phyloP scores from a whole-genome alignment of 1,284 basidiomycete genomes.

The Marasmius tenuissimus region DNA sequence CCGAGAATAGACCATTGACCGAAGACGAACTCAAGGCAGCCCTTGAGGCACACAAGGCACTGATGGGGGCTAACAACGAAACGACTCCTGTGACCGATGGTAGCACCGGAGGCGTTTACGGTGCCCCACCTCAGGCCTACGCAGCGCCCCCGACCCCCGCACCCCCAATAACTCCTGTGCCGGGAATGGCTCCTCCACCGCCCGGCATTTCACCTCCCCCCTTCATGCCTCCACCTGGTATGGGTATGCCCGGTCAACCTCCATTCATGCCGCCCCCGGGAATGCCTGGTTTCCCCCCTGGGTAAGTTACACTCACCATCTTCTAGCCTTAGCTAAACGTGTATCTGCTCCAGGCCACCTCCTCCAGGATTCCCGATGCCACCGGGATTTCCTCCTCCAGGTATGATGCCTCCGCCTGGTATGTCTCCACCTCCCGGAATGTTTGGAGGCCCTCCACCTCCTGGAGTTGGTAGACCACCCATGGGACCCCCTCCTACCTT shows the following conservation, averaged over 20 bases:
- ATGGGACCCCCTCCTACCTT: conserved; percentile 38
- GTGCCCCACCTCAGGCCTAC: conserved; percentile 69
- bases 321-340: conserved; percentile 13
- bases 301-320: conserved; percentile 15
- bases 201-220: conserved; percentile 39
- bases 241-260: conserved; percentile 31
- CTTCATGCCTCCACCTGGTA: conserved; percentile 26
- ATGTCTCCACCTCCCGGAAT: conserved; percentile 28
- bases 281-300: conserved; percentile 23
- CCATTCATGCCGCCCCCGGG: conserved; percentile 25
- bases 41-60: conserved; percentile 85
- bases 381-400: conserved; percentile 24
- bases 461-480: conserved; percentile 32
- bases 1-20: conserved; percentile 78
- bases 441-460: conserved; percentile 33
- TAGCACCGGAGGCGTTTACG: conserved; percentile 58
- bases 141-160: conserved; percentile 50
- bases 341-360: conserved; percentile 36
- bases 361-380: conserved; percentile 35
- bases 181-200: conserved; percentile 44
- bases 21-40: conserved; percentile 86
- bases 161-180: conserved; percentile 43
- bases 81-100: conserved; percentile 35
- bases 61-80: conserved; percentile 76
- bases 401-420: conserved; percentile 24